Evolutionary conservation across 2,329 filamentous ascomycete species (phyloP), one percentile per base, ranked within the genome.

Genomic region (Penicillium sp.): DNA sequence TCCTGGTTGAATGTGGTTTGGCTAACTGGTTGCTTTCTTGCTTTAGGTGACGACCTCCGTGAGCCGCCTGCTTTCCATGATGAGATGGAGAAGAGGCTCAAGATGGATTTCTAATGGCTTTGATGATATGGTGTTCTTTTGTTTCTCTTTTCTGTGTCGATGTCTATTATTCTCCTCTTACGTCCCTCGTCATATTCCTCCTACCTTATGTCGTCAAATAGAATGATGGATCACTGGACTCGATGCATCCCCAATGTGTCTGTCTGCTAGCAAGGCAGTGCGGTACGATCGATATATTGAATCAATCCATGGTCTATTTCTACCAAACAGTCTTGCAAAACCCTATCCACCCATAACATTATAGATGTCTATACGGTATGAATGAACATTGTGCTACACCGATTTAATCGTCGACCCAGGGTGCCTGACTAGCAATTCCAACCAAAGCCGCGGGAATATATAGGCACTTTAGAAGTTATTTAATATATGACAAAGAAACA

Each of bases 41-140:
- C n/a, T 65, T 45, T 51, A 82, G 82, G 80, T 57, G 88, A 89
- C 65, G 90, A 93, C 75, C 82, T 85, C 72, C 83, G 86, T 67
- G 82, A 84, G 58, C 79, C 85, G 40, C 84, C 87, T 25, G 85
- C 87, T 50, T 87, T 97, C 76, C 91, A 97, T 67, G 88, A 90
- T 55, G 93, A 97, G 84, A 91, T 97, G 86, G 93, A 97, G 85
- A 84, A 85, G 76, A 90, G 91, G 82, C 80, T 96, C 75, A 89
- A 87, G 82, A 95, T 97, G 85, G 81, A 76, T 55, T 75, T 66
- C 56, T 73, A 63, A 62, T 48, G 54, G 19, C 26, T 43, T 47
- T 56, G 44, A 64, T 55, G 48, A 61, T 50, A 57, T 56, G 50
- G 42, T 53, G 50, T 56, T 56, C 35, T 56, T 56, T n/a, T 44